Evolutionary conservation across 257 asterid species (phyloP), one percentile per base, ranked within the genome.

Genomic region (Primulina eburnea): DNA sequence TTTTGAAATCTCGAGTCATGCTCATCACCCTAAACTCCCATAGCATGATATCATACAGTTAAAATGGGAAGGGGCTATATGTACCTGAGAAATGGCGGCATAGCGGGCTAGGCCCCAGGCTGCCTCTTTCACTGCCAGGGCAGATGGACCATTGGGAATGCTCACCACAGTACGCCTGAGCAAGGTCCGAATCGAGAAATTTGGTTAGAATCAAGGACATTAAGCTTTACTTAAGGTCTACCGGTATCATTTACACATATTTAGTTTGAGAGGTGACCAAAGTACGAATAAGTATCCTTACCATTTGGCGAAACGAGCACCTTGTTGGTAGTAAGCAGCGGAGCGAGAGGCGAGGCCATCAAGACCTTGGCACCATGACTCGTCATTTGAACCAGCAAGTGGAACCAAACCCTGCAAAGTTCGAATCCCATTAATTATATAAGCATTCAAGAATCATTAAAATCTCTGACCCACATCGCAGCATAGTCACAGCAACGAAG

Each of bases 81-180:
- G 50, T 76, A 89, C 96, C 83, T 92, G 98, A 80, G 96, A 81
- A 76, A 92, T 92, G 78, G 96, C 95, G 40, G 96, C 98, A 50
- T 92, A 92, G 56, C 98, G 95, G 82, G 98, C 98, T 77, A 92
- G 71, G 16, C 98, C 98, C 98, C 98, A 89, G 32, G 98, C 98
- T 11, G 98, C 98, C 84, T 92, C 98, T 85, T 92, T 92, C 75
- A 92, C 96, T 26, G 98, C 98, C 83, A 89, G 79, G 7, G 94
- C 96, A 69, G 98, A 86, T 52, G 98, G 98, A 7, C 98, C 96
- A 29, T 89, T 89, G 47, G 98, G 98, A 75, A 89, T 89, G 88
- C 96, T 89, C 88, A 92, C 96, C 68, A 92, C 96, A 2, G 95
- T 89, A 85, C 98, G 96, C 98, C 98, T 92, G 63, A 65, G 57